phyloP scores from a whole-genome alignment of 768 basidiomycete species.

The Boletellus ananiceps region DNA sequence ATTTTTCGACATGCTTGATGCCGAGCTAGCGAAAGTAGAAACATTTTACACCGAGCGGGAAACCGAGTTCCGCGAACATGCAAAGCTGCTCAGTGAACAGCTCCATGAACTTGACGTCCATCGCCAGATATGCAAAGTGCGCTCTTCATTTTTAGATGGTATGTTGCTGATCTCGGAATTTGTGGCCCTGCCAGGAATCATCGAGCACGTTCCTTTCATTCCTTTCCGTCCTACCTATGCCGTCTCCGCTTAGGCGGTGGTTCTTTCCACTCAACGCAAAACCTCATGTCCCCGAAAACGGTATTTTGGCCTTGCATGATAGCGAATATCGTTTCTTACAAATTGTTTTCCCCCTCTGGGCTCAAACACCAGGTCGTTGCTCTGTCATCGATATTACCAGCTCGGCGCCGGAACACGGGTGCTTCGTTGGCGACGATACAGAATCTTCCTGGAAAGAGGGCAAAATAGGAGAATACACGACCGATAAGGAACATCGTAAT shows the following conservation, averaged over 20 bases:
- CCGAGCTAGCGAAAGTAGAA: conserved; percentile 81
- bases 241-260: conserved; percentile 7
- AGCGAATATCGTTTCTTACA: conserved; percentile 2
- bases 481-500: background rate
- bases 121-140: conserved; percentile 53
- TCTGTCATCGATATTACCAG: background rate
- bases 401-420: background rate
- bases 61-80: conserved; percentile 49
- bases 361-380: background rate
- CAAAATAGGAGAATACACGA: background rate
- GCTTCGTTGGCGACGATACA: background rate
- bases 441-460: background rate
- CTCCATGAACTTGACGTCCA: conserved; percentile 71
- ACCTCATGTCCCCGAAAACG: background rate
- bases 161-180: background rate
- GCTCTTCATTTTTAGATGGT: background rate
- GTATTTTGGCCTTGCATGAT: conserved; percentile 4
- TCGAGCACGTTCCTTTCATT: conserved; percentile 1
- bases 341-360: background rate
- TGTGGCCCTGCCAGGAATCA: conserved; percentile 5
- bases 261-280: background rate
- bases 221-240: background rate
- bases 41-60: conserved; percentile 73
- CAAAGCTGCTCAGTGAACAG: conserved; percentile 54
- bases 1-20: conserved; percentile 75